Evolutionary conservation across 202 grass and related monocot species (phyloP).

Genomic region (Carex sylvatica): DNA sequence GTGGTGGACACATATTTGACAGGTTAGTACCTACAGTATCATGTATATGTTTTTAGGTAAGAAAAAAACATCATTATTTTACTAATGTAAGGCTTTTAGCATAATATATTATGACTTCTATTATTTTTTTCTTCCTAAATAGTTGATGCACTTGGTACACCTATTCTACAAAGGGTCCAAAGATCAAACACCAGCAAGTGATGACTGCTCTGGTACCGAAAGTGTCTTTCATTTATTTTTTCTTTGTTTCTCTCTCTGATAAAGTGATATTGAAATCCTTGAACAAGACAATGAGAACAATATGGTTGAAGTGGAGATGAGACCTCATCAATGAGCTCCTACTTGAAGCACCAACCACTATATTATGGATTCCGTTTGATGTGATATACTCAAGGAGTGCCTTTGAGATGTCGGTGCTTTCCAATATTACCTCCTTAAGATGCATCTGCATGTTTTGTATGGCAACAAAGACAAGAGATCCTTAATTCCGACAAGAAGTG

Average conservation of each 20-base stretch:
- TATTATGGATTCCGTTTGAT: constrained; percentile 44
- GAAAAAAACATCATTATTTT: neutral
- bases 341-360: constrained; percentile 64
- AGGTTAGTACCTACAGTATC: constrained; percentile 34
- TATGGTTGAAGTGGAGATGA: neutral
- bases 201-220: neutral
- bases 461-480: neutral
- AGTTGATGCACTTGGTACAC: neutral
- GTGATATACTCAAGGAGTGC: constrained; percentile 61
- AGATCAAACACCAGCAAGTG: neutral
- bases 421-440: constrained; percentile 79
- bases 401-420: constrained; percentile 61
- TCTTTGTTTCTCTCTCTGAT: neutral
- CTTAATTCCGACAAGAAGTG: neutral
- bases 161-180: neutral
- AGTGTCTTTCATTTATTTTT: neutral
- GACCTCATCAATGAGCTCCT: constrained; percentile 69
- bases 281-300: constrained; percentile 18
- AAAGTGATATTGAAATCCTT: neutral
- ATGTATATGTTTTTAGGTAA: neutral
- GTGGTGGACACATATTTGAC: constrained; percentile 13
- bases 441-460: constrained; percentile 57
- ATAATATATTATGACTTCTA: neutral
- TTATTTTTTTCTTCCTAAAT: neutral
- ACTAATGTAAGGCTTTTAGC: neutral